Base-by-base conservation (phyloP, 257 asterid genomes). In the Ophiorrhiza pumila region DNA sequence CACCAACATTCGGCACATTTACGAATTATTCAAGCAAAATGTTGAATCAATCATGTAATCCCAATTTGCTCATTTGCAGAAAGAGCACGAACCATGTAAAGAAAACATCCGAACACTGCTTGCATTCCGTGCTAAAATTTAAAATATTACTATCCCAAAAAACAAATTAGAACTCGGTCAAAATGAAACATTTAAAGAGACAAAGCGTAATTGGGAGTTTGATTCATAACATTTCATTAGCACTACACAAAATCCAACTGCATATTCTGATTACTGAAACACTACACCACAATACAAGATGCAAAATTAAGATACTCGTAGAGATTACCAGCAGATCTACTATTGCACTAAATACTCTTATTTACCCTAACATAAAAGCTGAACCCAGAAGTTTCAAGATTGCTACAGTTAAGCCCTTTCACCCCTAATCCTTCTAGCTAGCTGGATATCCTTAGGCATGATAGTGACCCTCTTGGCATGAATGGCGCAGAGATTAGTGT, bases 381-480 rank as follows among this genome's bases (percentile, higher is more conserved):
- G n/a, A n/a, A n/a, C n/a, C 22, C 22, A 56, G 23, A 13, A 50
- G 22, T 31, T 35, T 27, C 7, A 3, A 0, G 22, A 4, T 12
- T 13, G 42, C 27, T 50, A 45, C 42, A 77, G 32, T 74, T 59
- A 81, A 14, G 80, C 85, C 73, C 85, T 74, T 35, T 81, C 80
- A 1, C 80, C 82, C 75, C 82, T 64, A 52, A 77, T 80, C 29
- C 84, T 72, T 71, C 84, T 76, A 34, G 84, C 84, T 23, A 80
- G 79, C 46, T 80, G 81, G 10, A 80, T 80, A 39, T 80, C 84
- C 77, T 80, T 80, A 1, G 84, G 84, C 81, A 80, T 80, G 22
- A 77, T 80, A 37, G 84, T 77, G 1, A 80, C 81, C 57, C 84
- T 73, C 81, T 77, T 80, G 42, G 81, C 84, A 9, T 77, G 84